Percentiles rank a stretch among this genome's conserved stretches.
Evolutionary conservation across 495 filamentous ascomycete species (phyloP).

Genomic region (Bombardia bombarda): DNA sequence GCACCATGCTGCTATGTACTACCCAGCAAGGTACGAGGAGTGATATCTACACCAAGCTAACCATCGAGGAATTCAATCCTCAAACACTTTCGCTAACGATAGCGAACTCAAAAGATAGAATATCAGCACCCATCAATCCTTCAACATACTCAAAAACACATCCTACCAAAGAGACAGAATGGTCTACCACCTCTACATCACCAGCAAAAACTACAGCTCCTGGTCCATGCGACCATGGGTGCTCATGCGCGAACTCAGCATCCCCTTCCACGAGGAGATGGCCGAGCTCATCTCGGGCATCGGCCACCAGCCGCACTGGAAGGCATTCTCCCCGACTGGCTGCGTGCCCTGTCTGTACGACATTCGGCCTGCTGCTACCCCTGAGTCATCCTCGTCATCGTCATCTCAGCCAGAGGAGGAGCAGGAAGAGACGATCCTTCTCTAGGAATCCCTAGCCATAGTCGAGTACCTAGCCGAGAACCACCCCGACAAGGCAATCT

Average conservation of each 20-base stretch:
- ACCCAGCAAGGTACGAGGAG: too few species aligned
- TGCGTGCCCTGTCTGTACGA: slow-evolving; percentile 27
- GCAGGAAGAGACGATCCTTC: slow-evolving; percentile 4
- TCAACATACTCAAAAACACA: background rate
- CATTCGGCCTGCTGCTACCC: too few species aligned
- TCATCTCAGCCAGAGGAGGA: background rate
- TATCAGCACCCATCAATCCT: background rate
- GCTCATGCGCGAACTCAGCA: slow-evolving; percentile 18
- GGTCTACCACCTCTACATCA: slow-evolving; percentile 24
- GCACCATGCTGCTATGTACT: too few species aligned
- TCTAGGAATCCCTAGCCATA: slow-evolving; percentile 48
- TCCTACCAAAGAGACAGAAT: background rate
- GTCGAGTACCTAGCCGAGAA: slow-evolving; percentile 45
- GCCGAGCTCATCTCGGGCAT: slow-evolving; percentile 9
- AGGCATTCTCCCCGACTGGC: slow-evolving; percentile 21
- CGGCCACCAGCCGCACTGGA: slow-evolving; percentile 15
- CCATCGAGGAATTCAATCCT: too few species aligned
- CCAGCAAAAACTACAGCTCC: slow-evolving; percentile 27
- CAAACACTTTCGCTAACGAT: too few species aligned
- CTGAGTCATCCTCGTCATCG: background rate
- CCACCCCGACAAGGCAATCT: slow-evolving; percentile 33
- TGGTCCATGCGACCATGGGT: slow-evolving; percentile 30
- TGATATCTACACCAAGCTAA: too few species aligned
- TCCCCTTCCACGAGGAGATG: slow-evolving; percentile 22
- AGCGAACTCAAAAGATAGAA: background rate